phyloP scores from a whole-genome alignment of 2,329 filamentous ascomycete genomes.

The Calonectria pseudoreteaudii region DNA sequence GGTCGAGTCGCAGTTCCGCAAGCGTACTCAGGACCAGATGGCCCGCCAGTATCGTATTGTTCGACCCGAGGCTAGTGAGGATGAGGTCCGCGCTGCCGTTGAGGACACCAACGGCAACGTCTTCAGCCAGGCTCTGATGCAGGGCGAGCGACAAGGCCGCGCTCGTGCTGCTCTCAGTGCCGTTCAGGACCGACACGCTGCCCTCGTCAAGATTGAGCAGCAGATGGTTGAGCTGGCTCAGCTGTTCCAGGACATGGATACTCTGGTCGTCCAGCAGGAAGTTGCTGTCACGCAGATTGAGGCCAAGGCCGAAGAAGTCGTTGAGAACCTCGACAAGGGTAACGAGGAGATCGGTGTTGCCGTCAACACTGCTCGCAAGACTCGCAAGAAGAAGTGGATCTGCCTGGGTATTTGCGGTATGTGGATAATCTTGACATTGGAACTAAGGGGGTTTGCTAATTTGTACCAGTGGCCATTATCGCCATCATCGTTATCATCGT shows the following conservation, averaged over 20 bases:
- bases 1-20: conserved; percentile 83
- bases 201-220: conserved; percentile 91
- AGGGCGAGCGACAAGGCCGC: conserved; percentile 83
- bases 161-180: conserved; percentile 83
- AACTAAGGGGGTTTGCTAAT: conserved; percentile 39
- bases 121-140: conserved; percentile 88
- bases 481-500: conserved; percentile 64
- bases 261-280: conserved; percentile 88
- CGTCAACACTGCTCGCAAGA: conserved; percentile 82
- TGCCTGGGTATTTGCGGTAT: conserved; percentile 81
- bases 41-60: conserved; percentile 93
- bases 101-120: conserved; percentile 82
- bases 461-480: conserved; percentile 61
- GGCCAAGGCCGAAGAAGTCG: conserved; percentile 86
- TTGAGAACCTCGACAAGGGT: conserved; percentile 85
- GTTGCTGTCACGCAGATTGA: conserved; percentile 84
- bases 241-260: conserved; percentile 91
- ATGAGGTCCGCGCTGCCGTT: conserved; percentile 82
- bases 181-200: conserved; percentile 85
- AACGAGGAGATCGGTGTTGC: conserved; percentile 87
- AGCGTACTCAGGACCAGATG: conserved; percentile 85
- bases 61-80: conserved; percentile 81
- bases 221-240: conserved; percentile 89
- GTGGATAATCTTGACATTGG: conserved; percentile 36
- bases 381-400: conserved; percentile 96